Conservation (phyloP, 1,139 yeast genomes). For the Suhomyces panamericanus region DNA sequence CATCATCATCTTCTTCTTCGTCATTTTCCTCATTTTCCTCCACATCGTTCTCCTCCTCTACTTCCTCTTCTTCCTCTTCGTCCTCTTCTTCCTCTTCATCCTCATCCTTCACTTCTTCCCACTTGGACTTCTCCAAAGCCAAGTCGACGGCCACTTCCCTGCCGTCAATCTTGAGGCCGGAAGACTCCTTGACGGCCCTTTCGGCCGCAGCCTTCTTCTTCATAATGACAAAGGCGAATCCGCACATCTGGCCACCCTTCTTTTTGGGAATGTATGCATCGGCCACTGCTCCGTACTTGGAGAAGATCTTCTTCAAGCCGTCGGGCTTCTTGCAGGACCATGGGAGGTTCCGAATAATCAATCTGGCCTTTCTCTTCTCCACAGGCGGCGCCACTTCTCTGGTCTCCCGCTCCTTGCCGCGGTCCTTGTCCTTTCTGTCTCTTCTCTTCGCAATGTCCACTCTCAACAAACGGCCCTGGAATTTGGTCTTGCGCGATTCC, state of each 20-base stretch:
- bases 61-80: slow-evolving; percentile 27
- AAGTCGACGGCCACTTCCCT: slow-evolving; percentile 93
- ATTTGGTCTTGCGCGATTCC: slow-evolving; percentile 63
- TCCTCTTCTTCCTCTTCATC: slow-evolving; percentile 36
- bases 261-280: slow-evolving; percentile 91
- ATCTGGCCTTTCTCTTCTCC: slow-evolving; percentile 74
- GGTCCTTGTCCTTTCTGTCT: slow-evolving; percentile 59
- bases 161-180: slow-evolving; percentile 80
- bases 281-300: slow-evolving; percentile 79
- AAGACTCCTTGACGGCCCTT: slow-evolving; percentile 71
- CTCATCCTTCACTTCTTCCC: slow-evolving; percentile 51
- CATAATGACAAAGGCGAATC: slow-evolving; percentile 95
- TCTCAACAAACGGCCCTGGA: slow-evolving; percentile 65
- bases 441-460: slow-evolving; percentile 92
- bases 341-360: slow-evolving; percentile 88
- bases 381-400: slow-evolving; percentile 33
- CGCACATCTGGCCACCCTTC: slow-evolving; percentile 85
- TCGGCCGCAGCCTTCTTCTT: slow-evolving; percentile 76
- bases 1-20: slow-evolving; percentile 33
- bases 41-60: slow-evolving; percentile 25
- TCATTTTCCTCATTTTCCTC: slow-evolving; percentile 30
- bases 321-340: slow-evolving; percentile 90
- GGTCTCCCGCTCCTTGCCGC: slow-evolving; percentile 45
- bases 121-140: slow-evolving; percentile 83
- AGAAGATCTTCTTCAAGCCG: slow-evolving; percentile 66